Evolutionary conservation across 2,329 filamentous ascomycete species (phyloP).

Genomic region (Epichloe gansuensis): DNA sequence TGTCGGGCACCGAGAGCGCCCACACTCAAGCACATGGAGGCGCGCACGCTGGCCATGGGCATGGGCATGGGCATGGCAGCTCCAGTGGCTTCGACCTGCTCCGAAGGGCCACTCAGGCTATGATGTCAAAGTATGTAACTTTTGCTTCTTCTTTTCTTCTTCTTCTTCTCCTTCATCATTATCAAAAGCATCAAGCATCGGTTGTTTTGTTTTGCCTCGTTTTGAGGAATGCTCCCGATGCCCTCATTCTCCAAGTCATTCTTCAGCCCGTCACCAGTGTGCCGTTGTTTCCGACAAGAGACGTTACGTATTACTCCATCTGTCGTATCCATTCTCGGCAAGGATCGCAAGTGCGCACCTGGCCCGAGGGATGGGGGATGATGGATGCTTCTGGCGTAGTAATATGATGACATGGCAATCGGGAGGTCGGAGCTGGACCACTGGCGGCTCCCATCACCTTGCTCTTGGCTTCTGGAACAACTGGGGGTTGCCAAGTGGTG

Average conservation of each 20-base stretch:
- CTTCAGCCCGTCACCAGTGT: neutral
- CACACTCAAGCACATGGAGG: slow-evolving; percentile 8
- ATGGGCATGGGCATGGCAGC: slow-evolving; percentile 12
- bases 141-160: slow-evolving; percentile 1
- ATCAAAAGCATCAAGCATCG: neutral
- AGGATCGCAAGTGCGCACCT: neutral
- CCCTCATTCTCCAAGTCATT: neutral
- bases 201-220: too few relatives aligned
- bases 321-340: neutral
- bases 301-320: neutral
- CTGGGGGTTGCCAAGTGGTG: slow-evolving; percentile 1
- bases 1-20: slow-evolving; percentile 37
- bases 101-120: slow-evolving; percentile 46
- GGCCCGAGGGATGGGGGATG: neutral
- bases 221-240: neutral
- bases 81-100: slow-evolving; percentile 42
- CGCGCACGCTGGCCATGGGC: slow-evolving; percentile 8
- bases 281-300: neutral
- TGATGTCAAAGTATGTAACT: slow-evolving; percentile 48
- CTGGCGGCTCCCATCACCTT: neutral
- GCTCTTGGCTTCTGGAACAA: slow-evolving; percentile 2
- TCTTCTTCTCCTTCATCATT: neutral
- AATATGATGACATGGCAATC: neutral
- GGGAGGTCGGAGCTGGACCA: neutral
- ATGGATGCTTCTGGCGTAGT: neutral